phyloP scores from a whole-genome alignment of 1,284 basidiomycete species.

The Pterulicium gracile region DNA sequence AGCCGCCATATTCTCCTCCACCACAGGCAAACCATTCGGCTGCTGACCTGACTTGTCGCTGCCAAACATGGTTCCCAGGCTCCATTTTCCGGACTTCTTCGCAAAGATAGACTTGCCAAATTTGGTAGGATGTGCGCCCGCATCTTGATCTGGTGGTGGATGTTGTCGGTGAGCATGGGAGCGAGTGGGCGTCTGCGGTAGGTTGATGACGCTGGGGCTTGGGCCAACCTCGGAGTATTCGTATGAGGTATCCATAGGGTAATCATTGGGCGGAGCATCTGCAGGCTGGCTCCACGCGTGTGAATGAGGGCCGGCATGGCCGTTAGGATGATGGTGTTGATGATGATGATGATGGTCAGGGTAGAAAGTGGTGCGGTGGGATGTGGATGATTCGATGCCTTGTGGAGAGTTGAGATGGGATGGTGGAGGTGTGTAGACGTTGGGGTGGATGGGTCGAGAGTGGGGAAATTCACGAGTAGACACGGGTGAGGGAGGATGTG shows the following conservation, averaged over 20 bases:
- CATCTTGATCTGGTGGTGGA: slow-evolving; percentile 18
- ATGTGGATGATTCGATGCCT: slow-evolving; percentile 37
- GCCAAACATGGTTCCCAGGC: slow-evolving; percentile 62
- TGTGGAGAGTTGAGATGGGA: slow-evolving; percentile 10
- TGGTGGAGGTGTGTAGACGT: slow-evolving; percentile 1
- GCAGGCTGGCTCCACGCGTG: slow-evolving; percentile 18
- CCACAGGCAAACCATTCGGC: slow-evolving; percentile 48
- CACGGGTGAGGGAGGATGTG: slow-evolving; percentile 32
- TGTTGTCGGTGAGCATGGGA: slow-evolving; percentile 13
- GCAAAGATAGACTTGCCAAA: slow-evolving; percentile 47
- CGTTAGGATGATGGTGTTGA: slow-evolving; percentile 19
- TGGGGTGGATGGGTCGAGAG: slow-evolving; percentile 21
- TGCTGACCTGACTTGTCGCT: slow-evolving; percentile 49
- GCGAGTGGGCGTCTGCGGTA: slow-evolving; percentile 32
- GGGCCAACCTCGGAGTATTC: background rate
- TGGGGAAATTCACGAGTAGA: slow-evolving; percentile 44
- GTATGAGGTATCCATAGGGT: slow-evolving; percentile 51
- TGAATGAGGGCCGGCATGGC: slow-evolving; percentile 27
- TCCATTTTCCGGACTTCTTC: slow-evolving; percentile 58
- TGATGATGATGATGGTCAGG: slow-evolving; percentile 23
- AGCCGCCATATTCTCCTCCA: slow-evolving; percentile 53
- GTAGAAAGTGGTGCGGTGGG: slow-evolving; percentile 49
- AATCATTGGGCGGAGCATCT: slow-evolving; percentile 28
- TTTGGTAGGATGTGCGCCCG: slow-evolving; percentile 33
- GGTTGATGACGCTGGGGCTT: slow-evolving; percentile 6